Base-by-base conservation (phyloP, 306 rosid genomes). In the Carpinus viminea region DNA sequence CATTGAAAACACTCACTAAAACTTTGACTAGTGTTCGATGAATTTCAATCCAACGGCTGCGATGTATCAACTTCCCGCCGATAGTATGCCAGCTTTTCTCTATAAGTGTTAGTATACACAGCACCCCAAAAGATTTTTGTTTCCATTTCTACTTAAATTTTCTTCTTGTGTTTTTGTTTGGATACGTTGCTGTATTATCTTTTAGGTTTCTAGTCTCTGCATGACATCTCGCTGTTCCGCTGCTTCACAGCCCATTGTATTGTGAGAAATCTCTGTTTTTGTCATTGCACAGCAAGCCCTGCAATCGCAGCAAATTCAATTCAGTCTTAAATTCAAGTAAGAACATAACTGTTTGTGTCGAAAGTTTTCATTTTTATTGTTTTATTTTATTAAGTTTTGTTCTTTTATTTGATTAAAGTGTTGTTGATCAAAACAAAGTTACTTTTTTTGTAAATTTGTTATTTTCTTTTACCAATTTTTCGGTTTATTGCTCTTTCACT, bases 31-130 rank as follows among this genome's bases (percentile, higher is more conserved):
- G 45, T 41, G 45, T 87, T 5, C 2, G 91, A 89, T 86, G 66
- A 62, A 2, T 8, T 53, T 78, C 69, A 56, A 89, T 93, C 93
- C 46, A 78, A 88, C 91, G 92, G 87, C 15, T 1, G 0, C 0
- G 0, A 12, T 2, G 20, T 31, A 16, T 41, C 73, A 38, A 59
- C 36, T 86, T 89, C 95, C 93, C 88, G 91, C 95, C 87, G 84
- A 81, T 78, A 9, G 78, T 73, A 75, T 81, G 79, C 41, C 72
- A 16, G 48, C 75, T 69, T 50, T 64, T 59, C 65, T 66, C 72
- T 66, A 41, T 66, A 34, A 66, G 72, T 43, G 52, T 48, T 5
- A 72, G 70, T 78, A 47, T 10, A 9, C 64, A 17, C 11, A 24
- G 21, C 43, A 12, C 52, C 60, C 70, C 51, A 7, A 55, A 81